Conservation (phyloP, 257 asterid species). For the Ehretia macrophylla region DNA sequence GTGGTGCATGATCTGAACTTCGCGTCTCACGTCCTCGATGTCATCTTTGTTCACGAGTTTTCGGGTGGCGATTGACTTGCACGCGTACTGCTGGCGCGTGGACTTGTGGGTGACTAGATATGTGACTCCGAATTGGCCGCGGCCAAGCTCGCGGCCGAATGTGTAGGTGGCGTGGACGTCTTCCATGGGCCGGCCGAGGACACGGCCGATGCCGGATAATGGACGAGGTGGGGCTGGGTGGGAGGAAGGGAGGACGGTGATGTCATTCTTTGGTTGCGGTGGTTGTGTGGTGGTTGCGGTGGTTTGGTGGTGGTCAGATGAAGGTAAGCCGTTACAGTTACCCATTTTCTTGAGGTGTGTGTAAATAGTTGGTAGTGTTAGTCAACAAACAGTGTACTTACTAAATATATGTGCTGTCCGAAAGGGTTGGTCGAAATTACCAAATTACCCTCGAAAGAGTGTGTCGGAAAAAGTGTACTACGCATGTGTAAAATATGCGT, state of each 20-base stretch:
- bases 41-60: conserved; percentile 65
- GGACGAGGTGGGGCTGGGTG: conserved; percentile 63
- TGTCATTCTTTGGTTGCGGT: conserved; percentile 10
- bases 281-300: conserved; percentile 21
- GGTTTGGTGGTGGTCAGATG: conserved; percentile 13
- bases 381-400: neutral
- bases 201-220: conserved; percentile 57
- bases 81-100: conserved; percentile 57
- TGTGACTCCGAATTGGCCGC: conserved; percentile 92
- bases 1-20: conserved; percentile 95
- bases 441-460: neutral
- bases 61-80: conserved; percentile 86
- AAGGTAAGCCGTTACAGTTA: conserved; percentile 45
- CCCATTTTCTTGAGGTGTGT: conserved; percentile 54
- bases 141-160: conserved; percentile 82
- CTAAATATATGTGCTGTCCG: neutral
- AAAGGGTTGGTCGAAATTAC: neutral
- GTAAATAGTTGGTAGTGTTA: neutral
- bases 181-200: conserved; percentile 75
- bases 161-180: conserved; percentile 57
- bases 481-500: too few species aligned
- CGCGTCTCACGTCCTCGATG: conserved; percentile 76
- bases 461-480: neutral
- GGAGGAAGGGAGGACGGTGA: conserved; percentile 52
- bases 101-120: conserved; percentile 58